Base-by-base conservation (phyloP, 345 rosid genomes). In the Melastoma malabathricum region DNA sequence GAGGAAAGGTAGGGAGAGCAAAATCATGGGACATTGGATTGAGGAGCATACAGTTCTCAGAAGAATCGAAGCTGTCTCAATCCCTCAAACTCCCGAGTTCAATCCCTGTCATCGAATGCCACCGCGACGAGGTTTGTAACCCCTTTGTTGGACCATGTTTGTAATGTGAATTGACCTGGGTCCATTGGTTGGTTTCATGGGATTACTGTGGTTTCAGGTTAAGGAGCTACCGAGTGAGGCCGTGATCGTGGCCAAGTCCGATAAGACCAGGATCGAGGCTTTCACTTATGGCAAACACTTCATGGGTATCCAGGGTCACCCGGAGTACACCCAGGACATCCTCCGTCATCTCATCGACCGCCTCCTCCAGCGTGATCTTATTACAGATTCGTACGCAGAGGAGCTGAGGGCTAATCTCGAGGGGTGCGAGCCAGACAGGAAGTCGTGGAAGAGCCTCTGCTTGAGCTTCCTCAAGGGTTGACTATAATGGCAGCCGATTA, bases 271-370 rank as follows among this genome's bases (percentile, higher is more conserved):
- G 38, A 57, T 81, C 0, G 94, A 84, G 68, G 79, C 81, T 78
- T 81, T 81, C 47, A 56, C 19, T 49, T 80, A 51, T 51, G 85
- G 81, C 17, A 73, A 81, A 23, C 83, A 84, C 61, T 63, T 81
- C 38, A 64, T 84, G 94, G 94, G 94, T 13, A 74, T 84, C 43
- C 94, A 84, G 58, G 94, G 94, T 20, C 94, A 84, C 60, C 94
- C 88, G 0, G 86, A 84, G 58, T 78, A 78, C 70, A 74, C 61
- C 20, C 66, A 46, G 15, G 88, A 81, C 76, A 81, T 84, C n/a
- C 77, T 84, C 19, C 47, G 57, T 38, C 71, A 72, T 60, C 54
- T 83, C 43, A 54, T 78, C 1, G 79, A 78, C 41, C 80, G 77
- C 2, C 81, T 76, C 55, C 59, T 56, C 10, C 64, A 60, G 15